Conservation (phyloP, 2,329 filamentous ascomycete genomes). For the Sarocladium kiliense region DNA sequence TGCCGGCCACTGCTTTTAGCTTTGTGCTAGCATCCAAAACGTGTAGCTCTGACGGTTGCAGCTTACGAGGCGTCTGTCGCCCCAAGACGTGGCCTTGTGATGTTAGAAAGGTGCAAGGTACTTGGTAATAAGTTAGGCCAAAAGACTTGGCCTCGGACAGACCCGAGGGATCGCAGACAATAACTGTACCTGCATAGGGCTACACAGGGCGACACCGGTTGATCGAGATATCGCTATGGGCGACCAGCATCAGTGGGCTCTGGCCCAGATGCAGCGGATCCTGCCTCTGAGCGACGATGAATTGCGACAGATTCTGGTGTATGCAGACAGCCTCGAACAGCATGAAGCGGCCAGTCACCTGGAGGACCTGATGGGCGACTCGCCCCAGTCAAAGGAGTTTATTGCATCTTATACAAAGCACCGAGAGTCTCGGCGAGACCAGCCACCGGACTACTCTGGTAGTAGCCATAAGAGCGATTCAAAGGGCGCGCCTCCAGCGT, state of each 20-base stretch:
- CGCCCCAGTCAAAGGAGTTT: conserved; percentile 1
- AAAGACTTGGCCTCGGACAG: too few species aligned
- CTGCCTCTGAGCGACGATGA: conserved; percentile 4
- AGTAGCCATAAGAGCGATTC: not conserved
- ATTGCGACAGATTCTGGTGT: conserved; percentile 2
- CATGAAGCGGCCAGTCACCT: not conserved
- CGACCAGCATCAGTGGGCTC: not conserved
- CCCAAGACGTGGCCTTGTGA: not conserved
- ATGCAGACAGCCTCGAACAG: not conserved
- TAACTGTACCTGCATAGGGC: not conserved
- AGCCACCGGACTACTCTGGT: not conserved
- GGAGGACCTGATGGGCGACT: conserved; percentile 1
- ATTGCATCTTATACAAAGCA: not conserved
- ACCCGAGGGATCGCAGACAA: too few species aligned
- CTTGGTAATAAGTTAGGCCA: not conserved
- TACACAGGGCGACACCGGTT: not conserved
- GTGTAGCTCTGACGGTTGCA: not conserved
- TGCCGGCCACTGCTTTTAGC: not conserved
- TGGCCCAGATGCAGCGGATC: conserved; percentile 2
- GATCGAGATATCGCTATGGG: not conserved
- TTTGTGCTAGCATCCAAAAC: not conserved
- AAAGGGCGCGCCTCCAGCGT: not conserved
- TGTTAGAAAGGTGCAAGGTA: too few species aligned
- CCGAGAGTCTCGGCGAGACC: not conserved
- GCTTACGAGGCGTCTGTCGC: not conserved